Percentiles rank a stretch among this genome's conserved stretches.
Conservation (phyloP, 2,329 filamentous ascomycete species). For the Xylaria sp. region DNA sequence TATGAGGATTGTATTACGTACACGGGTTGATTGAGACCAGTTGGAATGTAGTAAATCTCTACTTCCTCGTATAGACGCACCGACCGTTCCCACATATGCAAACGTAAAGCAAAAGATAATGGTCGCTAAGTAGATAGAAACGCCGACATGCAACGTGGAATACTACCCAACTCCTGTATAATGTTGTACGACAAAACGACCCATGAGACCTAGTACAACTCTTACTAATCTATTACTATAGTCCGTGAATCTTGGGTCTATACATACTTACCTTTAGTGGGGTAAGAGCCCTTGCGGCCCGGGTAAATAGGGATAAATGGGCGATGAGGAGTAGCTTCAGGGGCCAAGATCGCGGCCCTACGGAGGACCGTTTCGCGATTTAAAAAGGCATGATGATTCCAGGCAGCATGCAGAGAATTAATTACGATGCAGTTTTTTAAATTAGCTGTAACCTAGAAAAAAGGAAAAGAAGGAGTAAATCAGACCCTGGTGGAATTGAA, state of each 20-base stretch:
- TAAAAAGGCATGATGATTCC: constrained; percentile 13
- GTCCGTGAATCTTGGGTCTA: not conserved
- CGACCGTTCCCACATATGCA: not conserved
- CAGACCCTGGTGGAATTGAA: not conserved
- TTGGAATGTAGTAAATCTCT: not conserved
- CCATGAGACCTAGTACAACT: not conserved
- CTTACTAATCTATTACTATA: not conserved
- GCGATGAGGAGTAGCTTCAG: constrained; percentile 20
- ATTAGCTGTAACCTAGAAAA: constrained; percentile 1
- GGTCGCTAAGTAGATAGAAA: not conserved
- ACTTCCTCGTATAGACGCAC: not conserved
- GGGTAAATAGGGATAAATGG: constrained; percentile 56
- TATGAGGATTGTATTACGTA: too few relatives aligned
- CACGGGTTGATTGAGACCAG: not conserved
- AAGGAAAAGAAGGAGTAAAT: not conserved
- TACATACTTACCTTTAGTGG: not conserved
- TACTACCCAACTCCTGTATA: not conserved
- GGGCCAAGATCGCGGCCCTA: not conserved
- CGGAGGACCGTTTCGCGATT: constrained; percentile 6
- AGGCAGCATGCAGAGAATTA: not conserved
- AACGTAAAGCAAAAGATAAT: not conserved
- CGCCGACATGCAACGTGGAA: not conserved
- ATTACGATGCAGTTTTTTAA: constrained; percentile 2
- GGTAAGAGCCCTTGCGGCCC: constrained; percentile 41
- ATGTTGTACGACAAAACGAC: not conserved